Percentiles rank a stretch among this genome's conserved stretches.
Conservation (phyloP, 805 yeast genomes). For the Zygosaccharomyces kombuchaensis region DNA sequence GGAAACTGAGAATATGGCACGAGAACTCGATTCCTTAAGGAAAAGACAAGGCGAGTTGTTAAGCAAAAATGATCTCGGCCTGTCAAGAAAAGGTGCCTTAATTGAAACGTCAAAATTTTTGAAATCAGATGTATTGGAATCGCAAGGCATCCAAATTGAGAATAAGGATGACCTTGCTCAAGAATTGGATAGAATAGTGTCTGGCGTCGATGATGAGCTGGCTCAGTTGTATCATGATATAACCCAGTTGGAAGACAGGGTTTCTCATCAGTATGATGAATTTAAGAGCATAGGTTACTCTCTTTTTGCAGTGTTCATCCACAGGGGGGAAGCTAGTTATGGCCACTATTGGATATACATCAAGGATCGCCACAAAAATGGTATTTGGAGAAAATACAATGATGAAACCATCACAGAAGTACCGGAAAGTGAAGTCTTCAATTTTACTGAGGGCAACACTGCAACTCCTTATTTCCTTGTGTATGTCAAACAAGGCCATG, state of each 20-base stretch:
- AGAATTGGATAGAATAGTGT: conserved; percentile 43
- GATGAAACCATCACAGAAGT: conserved; percentile 94
- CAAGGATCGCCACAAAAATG: conserved; percentile 58
- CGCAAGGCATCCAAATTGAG: conserved; percentile 40
- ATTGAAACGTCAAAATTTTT: conserved; percentile 56
- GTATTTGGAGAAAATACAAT: conserved; percentile 80
- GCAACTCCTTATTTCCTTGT: conserved; percentile 95
- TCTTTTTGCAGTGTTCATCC: conserved; percentile 88
- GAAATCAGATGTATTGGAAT: conserved; percentile 40
- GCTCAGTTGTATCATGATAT: conserved; percentile 41
- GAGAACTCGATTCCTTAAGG: conserved; percentile 43
- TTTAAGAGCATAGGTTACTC: conserved; percentile 68
- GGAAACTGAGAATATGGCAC: conserved; percentile 58
- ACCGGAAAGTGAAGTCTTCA: conserved; percentile 56
- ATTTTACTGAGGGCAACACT: conserved; percentile 61
- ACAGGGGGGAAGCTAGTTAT: conserved; percentile 90
- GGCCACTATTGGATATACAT: conserved; percentile 98
- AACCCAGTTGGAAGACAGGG: conserved; percentile 42
- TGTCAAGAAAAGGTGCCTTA: conserved; percentile 49
- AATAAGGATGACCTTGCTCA: conserved; percentile 16
- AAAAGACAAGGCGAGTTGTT: conserved; percentile 42
- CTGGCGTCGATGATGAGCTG: conserved; percentile 45
- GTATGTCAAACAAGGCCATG: conserved; percentile 63
- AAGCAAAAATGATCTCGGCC: conserved; percentile 46
- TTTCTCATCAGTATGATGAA: conserved; percentile 57